Conservation (phyloP, 495 filamentous ascomycete species). For the Massariosphaeria phaeospora region DNA sequence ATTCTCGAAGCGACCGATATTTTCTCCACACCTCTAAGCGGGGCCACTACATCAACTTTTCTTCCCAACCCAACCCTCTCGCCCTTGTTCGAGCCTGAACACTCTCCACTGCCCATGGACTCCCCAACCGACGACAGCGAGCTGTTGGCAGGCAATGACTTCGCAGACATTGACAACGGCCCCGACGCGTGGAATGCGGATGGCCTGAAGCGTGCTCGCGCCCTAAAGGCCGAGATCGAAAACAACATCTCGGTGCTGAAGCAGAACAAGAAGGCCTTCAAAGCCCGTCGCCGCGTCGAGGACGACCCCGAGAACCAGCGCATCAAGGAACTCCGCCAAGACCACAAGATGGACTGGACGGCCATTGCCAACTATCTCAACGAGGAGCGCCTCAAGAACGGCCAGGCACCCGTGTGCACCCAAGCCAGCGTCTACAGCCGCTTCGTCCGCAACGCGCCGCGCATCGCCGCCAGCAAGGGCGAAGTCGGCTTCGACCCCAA, state of each 20-base stretch:
- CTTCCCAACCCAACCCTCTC: too few species aligned
- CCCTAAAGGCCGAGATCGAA: background rate
- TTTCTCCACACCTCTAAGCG: too few species aligned
- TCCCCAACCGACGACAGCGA: too few species aligned
- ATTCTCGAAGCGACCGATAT: too few species aligned
- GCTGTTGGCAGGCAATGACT: too few species aligned
- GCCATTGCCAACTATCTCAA: conserved; percentile 35
- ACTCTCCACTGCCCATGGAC: too few species aligned
- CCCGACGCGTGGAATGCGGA: too few species aligned
- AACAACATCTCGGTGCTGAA: background rate
- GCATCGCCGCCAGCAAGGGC: conserved; percentile 29
- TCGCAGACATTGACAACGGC: too few species aligned
- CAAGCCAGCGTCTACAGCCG: conserved; percentile 35
- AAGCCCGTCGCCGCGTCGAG: too few species aligned
- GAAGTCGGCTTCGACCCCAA: conserved; percentile 30
- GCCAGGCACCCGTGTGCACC: conserved; percentile 25
- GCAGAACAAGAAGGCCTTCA: background rate
- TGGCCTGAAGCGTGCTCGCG: background rate
- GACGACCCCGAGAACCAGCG: conserved; percentile 34
- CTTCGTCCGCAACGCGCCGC: conserved; percentile 36
- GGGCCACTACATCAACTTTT: too few species aligned
- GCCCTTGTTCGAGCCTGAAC: too few species aligned
- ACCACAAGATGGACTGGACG: conserved; percentile 26
- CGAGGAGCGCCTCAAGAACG: conserved; percentile 20
- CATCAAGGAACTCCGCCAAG: conserved; percentile 32